Conservation (phyloP, 202 grass and related monocot genomes). For the Panicum hallii region DNA sequence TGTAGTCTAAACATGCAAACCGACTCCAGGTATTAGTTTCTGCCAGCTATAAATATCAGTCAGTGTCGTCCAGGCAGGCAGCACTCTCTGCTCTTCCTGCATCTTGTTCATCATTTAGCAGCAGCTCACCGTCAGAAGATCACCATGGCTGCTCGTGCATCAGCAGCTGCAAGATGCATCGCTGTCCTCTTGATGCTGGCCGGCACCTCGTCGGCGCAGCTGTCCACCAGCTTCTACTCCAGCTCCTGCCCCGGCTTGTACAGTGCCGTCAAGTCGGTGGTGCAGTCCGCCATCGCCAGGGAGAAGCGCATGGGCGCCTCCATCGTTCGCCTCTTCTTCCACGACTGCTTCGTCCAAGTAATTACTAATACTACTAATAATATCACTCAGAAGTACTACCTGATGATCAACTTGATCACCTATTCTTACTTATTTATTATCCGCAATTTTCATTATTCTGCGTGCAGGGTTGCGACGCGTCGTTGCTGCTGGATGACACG, state of each 20-base stretch:
- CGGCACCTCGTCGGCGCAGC: slow-evolving; percentile 54
- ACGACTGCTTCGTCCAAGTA: slow-evolving; percentile 87
- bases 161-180: not conserved
- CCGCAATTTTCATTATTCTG: too few species aligned
- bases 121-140: too few species aligned
- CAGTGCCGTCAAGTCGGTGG: slow-evolving; percentile 43
- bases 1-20: not conserved
- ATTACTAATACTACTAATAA: not conserved
- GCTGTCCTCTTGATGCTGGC: not conserved
- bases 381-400: too few species aligned
- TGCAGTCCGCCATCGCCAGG: slow-evolving; percentile 51
- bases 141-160: slow-evolving; percentile 31
- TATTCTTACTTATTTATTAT: too few species aligned
- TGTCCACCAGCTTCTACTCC: slow-evolving; percentile 63
- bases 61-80: not conserved
- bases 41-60: slow-evolving; percentile 23
- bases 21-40: not conserved
- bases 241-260: slow-evolving; percentile 59
- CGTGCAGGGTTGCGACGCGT: slow-evolving; percentile 68
- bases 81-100: not conserved
- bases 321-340: slow-evolving; percentile 86
- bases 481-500: slow-evolving; percentile 83
- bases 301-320: slow-evolving; percentile 80
- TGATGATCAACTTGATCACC: too few species aligned
- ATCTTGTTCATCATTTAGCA: not conserved